Conservation (phyloP, 2,329 filamentous ascomycete genomes). For the Arthrobotrys entomopaga region DNA sequence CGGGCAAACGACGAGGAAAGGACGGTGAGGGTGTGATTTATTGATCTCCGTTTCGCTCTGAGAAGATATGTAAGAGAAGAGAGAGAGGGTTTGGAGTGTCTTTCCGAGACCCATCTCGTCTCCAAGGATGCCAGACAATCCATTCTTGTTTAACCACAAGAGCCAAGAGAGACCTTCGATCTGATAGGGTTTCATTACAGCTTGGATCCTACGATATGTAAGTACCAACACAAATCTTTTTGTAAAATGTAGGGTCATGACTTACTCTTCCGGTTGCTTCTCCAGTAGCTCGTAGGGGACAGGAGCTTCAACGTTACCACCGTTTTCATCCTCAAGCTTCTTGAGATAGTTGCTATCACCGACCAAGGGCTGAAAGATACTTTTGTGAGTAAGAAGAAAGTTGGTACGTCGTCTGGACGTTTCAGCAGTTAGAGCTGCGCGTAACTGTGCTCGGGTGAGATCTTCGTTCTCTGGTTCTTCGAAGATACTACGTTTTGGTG, state of each 20-base stretch:
- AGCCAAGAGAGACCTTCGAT: conserved; percentile 96
- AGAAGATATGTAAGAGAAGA: conserved; percentile 72
- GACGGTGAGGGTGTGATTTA: conserved; percentile 74
- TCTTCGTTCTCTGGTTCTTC: conserved; percentile 54
- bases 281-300: conserved; percentile 63
- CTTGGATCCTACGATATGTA: conserved; percentile 24
- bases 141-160: conserved; percentile 79
- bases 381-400: conserved; percentile 49
- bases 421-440: conserved; percentile 48
- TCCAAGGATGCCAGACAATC: conserved; percentile 87
- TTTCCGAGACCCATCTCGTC: conserved; percentile 98
- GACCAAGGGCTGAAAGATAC: conserved; percentile 46
- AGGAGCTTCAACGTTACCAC: conserved; percentile 43
- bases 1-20: conserved; percentile 85
- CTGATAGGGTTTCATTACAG: conserved; percentile 72
- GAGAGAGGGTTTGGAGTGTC: conserved; percentile 97
- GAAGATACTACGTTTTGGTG: conserved; percentile 36
- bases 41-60: conserved; percentile 65
- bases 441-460: conserved; percentile 43
- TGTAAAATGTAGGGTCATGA: conserved; percentile 2
- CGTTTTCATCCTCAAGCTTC: conserved; percentile 43
- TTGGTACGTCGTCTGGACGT: conserved; percentile 42
- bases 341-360: conserved; percentile 51
- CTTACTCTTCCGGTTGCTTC: conserved; percentile 64
- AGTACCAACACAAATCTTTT: conserved; percentile 5